Evolutionary conservation across 495 filamentous ascomycete genomes (phyloP).

Genomic region (Aspergillus olivimuriae): DNA sequence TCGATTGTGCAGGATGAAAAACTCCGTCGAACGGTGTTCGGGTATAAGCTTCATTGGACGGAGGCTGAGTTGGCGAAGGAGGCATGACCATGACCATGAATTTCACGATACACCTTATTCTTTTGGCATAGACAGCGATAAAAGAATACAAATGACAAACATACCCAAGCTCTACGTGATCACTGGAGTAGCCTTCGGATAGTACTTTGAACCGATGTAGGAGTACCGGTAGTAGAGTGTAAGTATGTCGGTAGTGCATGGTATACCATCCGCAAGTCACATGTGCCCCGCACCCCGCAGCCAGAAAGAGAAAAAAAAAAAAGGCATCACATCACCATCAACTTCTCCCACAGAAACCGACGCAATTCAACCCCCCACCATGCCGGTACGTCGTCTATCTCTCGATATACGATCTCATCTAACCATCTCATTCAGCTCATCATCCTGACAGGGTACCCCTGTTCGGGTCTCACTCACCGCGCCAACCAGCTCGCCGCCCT

Average conservation of each 20-base stretch:
- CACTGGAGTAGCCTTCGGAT: no score
- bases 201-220: no score
- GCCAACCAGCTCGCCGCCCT: constrained; percentile 63
- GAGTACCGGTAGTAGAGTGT: no score
- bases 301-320: constrained; percentile 1
- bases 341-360: constrained; percentile 11
- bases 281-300: constrained; percentile 23
- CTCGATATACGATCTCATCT: no score
- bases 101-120: no score
- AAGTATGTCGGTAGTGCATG: no score
- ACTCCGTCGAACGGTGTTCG: constrained; percentile 73
- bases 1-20: constrained; percentile 50
- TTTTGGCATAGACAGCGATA: no score
- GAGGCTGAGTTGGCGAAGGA: constrained; percentile 25
- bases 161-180: no score
- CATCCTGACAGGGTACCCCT: constrained; percentile 85
- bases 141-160: no score
- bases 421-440: constrained; percentile 87
- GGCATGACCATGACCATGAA: no score
- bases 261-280: constrained; percentile 18
- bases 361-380: constrained; percentile 15
- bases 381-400: constrained; percentile 37
- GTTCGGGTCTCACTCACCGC: constrained; percentile 87
- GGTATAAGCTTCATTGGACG: constrained; percentile 56
- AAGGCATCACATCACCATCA: not conserved